These are phyloP conservation scores for Schwanniomyces pseudopolymorphus DNA, from an alignment of 805 yeast species.

Conservation along the genomic window DNA sequence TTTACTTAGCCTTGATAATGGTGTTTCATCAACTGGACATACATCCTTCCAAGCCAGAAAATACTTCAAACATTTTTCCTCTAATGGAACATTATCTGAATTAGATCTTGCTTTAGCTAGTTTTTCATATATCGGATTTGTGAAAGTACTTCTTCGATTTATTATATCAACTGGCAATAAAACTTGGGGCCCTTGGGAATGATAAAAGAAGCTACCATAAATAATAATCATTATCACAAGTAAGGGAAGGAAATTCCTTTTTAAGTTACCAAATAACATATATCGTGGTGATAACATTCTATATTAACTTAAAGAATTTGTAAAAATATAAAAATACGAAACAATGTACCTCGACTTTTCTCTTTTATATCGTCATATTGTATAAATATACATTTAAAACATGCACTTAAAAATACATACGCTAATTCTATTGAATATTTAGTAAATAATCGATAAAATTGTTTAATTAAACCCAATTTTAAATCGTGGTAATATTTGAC, in stretches of 20 bases:
- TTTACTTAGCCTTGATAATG: neutral
- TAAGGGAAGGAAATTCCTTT: neutral
- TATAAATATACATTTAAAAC: neutral
- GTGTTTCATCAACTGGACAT: constrained; percentile 5
- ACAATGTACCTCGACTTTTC: neutral
- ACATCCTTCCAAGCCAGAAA: constrained; percentile 9
- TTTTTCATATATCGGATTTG: constrained; percentile 16
- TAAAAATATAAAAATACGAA: neutral
- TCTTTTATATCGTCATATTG: neutral
- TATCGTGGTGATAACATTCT: neutral
- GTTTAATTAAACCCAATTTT: too few relatives aligned
- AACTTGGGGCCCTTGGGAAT: neutral
- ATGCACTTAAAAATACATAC: neutral
- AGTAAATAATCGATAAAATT: too few relatives aligned
- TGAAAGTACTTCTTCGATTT: neutral
- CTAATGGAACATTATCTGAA: neutral
- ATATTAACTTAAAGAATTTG: neutral
- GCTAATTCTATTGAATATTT: too few relatives aligned
- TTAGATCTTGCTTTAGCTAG: constrained; percentile 4
- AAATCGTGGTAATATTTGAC: too few relatives aligned
- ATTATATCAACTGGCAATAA: neutral
- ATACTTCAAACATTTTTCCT: constrained; percentile 14
- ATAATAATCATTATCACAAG: neutral
- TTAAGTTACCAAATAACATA: neutral
- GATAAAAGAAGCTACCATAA: neutral